Base-by-base conservation (phyloP, 208 protist genomes). In the Wallacemonas sp. region DNA sequence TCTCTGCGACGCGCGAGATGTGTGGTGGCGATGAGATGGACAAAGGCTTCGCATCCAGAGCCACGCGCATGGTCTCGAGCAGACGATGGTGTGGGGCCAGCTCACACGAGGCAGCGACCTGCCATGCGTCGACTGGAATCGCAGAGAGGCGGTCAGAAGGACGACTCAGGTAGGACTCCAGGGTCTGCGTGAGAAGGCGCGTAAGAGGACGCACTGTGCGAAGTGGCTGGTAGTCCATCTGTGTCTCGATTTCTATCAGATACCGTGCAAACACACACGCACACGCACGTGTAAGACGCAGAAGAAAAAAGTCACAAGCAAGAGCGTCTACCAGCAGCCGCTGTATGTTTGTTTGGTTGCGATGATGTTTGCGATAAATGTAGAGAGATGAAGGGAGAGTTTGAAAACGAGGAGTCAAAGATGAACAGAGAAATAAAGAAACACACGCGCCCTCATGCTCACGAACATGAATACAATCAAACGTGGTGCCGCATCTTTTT, bases 221-320 rank as follows among this genome's bases (percentile, higher is more conserved):
- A 45, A 94, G 90, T 1, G 82, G 68, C 12, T 86, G 68, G 34
- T 59, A 53, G 26, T 90, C 84, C 87, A 94, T 92, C 0, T 19
- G n/a, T n/a, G n/a, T n/a, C n/a, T n/a, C n/a, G n/a, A n/a, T 41
- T 41, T 41, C 14, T 41, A 14, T 41, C 36, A 41, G 36, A 41
- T 41, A 14, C 6, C 6, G 14, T 41, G n/a, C n/a, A n/a, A n/a
- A n/a, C n/a, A n/a, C n/a, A n/a, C n/a, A n/a, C n/a, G n/a, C n/a
- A n/a, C 36, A 41, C 36, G 36, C 36, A 14, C 36, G 36, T n/a
- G 36, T 28, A 39, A 27, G 31, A 59, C 2, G 17, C 12, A 49
- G 44, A 49, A 49, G 17, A 49, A 49, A 26, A 1, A 51, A 53
- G 58, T 15, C 45, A 51, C 36, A 68, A 46, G 15, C 44, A 31